Percentiles rank a stretch among this genome's conserved stretches.
Evolutionary conservation across 2,329 filamentous ascomycete species (phyloP).

Genomic region (Fusarium fracticaudum): DNA sequence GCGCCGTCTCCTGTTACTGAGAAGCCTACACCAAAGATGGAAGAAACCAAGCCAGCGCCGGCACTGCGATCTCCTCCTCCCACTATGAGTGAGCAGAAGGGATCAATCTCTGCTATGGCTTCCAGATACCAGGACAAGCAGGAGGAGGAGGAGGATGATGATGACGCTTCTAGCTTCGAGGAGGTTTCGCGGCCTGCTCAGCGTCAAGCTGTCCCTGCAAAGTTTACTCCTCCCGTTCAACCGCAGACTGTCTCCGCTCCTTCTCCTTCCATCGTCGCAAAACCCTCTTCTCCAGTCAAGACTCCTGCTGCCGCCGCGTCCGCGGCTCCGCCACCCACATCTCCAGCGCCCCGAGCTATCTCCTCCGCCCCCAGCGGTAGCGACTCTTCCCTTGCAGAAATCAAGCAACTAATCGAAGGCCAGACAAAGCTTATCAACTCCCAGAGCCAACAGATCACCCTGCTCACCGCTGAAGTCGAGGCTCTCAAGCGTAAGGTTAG

Average conservation of each 20-base stretch:
- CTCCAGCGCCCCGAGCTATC: slow-evolving; percentile 39
- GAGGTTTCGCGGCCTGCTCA: slow-evolving; percentile 81
- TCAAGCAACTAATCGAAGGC: slow-evolving; percentile 79
- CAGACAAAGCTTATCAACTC: slow-evolving; percentile 80
- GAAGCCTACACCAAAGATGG: slow-evolving; percentile 50
- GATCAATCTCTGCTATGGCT: slow-evolving; percentile 85
- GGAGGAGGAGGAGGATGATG: slow-evolving; percentile 68
- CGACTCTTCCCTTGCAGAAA: slow-evolving; percentile 75
- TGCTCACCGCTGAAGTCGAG: slow-evolving; percentile 78
- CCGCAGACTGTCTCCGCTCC: slow-evolving; percentile 34
- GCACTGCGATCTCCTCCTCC: slow-evolving; percentile 62
- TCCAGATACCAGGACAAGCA: slow-evolving; percentile 84
- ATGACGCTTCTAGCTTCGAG: slow-evolving; percentile 85
- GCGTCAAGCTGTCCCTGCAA: slow-evolving; percentile 59
- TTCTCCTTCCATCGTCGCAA: slow-evolving; percentile 39
- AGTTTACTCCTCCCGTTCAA: slow-evolving; percentile 51
- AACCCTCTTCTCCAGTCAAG: slow-evolving; percentile 49
- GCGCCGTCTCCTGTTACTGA: slow-evolving; percentile 53
- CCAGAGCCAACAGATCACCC: slow-evolving; percentile 80
- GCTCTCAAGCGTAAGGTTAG: slow-evolving; percentile 80
- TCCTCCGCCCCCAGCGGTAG: slow-evolving; percentile 54
- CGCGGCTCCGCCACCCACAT: slow-evolving; percentile 44
- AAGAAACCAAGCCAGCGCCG: slow-evolving; percentile 61
- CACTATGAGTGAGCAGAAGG: slow-evolving; percentile 84
- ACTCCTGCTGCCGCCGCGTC: slow-evolving; percentile 41